A percentile compares a stretch with the other conserved stretches of the same genome.
phyloP scores from a whole-genome alignment of 2,329 filamentous ascomycete species.

The Akanthomyces lecanii region DNA sequence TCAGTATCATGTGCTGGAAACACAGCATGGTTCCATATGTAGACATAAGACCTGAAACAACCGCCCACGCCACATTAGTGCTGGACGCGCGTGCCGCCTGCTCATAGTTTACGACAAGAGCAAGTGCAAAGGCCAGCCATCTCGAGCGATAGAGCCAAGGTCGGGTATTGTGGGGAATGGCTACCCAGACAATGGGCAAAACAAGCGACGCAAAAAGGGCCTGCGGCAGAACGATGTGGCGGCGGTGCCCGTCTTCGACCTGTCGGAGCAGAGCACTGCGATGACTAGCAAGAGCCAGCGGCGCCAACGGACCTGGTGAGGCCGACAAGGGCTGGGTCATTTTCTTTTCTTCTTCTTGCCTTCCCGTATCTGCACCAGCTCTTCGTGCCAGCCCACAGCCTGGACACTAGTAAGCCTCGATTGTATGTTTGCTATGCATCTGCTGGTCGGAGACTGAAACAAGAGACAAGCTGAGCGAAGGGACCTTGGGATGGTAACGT shows the following conservation, averaged over 20 bases:
- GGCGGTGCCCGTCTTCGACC: conserved; percentile 35
- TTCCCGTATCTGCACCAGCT: background rate
- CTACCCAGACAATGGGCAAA: conserved; percentile 51
- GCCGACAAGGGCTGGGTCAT: background rate
- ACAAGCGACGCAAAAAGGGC: conserved; percentile 44
- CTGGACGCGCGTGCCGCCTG: conserved; percentile 43
- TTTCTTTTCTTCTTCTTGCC: background rate
- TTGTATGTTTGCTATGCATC: background rate
- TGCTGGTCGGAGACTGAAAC: background rate
- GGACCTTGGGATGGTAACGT: no score
- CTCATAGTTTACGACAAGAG: conserved; percentile 41
- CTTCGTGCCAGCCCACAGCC: background rate
- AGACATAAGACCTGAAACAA: conserved; percentile 46
- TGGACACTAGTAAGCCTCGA: background rate
- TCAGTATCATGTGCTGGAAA: conserved; percentile 49
- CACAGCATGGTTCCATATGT: conserved; percentile 49
- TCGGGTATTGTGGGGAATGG: conserved; percentile 48
- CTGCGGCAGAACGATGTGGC: conserved; percentile 51
- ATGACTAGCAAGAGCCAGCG: conserved; percentile 29
- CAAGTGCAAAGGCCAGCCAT: conserved; percentile 45
- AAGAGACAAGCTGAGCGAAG: no score
- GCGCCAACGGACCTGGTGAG: background rate
- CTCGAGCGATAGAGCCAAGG: conserved; percentile 46
- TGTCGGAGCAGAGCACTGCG: conserved; percentile 33
- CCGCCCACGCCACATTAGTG: conserved; percentile 47